These are phyloP conservation scores for Buxus sempervirens DNA, from an alignment of 164 flowering plant genomes.

Conservation along the genomic window DNA sequence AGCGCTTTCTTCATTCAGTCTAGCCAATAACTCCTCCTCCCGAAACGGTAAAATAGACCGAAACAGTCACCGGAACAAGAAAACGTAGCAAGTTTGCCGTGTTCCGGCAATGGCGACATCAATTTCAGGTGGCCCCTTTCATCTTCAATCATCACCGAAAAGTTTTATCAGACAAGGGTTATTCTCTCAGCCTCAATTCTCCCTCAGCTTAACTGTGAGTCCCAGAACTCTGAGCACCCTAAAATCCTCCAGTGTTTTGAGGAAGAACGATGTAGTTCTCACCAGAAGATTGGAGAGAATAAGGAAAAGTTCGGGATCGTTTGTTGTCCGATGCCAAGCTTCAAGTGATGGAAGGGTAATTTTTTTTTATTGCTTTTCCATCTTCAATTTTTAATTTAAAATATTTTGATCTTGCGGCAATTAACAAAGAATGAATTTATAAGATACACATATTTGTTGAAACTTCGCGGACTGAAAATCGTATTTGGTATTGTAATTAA, in stretches of 20 bases:
- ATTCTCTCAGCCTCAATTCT: slow-evolving; percentile 28
- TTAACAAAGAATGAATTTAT: too few relatives aligned
- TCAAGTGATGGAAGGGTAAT: slow-evolving; percentile 60
- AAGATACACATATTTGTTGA: too few relatives aligned
- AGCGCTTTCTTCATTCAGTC: neutral
- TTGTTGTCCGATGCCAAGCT: slow-evolving; percentile 60
- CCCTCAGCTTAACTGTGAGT: slow-evolving; percentile 24
- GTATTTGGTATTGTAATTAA: too few relatives aligned
- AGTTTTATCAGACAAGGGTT: slow-evolving; percentile 15
- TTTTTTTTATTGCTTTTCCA: neutral
- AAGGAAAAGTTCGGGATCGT: slow-evolving; percentile 26
- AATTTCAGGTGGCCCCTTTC: slow-evolving; percentile 22
- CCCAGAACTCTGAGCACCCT: slow-evolving; percentile 21
- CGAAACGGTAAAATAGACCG: neutral
- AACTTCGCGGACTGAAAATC: too few relatives aligned
- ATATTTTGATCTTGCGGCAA: neutral
- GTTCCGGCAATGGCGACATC: slow-evolving; percentile 36
- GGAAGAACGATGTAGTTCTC: slow-evolving; percentile 17
- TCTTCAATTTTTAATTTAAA: neutral
- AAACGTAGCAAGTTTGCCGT: neutral
- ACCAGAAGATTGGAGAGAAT: slow-evolving; percentile 23
- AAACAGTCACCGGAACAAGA: neutral
- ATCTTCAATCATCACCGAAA: slow-evolving; percentile 16
- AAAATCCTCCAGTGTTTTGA: slow-evolving; percentile 21
- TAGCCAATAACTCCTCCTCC: neutral